These are phyloP conservation scores for Tephrocybe sp. DNA, from an alignment of 768 basidiomycete species.

Conservation along the genomic window DNA sequence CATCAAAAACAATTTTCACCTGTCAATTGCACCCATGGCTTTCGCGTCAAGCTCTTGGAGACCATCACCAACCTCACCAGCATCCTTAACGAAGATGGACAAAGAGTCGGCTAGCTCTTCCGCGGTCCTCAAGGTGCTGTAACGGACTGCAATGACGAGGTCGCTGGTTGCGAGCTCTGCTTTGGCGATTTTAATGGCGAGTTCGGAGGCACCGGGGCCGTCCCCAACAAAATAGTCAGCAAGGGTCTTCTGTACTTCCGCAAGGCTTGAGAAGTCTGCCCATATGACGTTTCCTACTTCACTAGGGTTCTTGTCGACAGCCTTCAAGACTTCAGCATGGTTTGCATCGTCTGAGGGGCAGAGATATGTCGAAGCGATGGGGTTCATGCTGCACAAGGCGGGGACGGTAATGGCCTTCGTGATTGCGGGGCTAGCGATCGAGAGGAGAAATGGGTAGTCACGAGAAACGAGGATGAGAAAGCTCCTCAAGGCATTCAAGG, in stretches of 20 bases:
- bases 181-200: constrained; percentile 49
- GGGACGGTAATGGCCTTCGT: not conserved
- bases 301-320: not conserved
- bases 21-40: constrained; percentile 52
- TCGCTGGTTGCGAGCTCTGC: constrained; percentile 56
- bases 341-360: not conserved
- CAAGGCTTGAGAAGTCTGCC: constrained; percentile 41
- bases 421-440: not conserved
- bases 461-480: not conserved
- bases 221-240: constrained; percentile 46
- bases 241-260: constrained; percentile 39
- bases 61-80: constrained; percentile 39
- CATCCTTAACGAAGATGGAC: constrained; percentile 39
- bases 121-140: constrained; percentile 43
- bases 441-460: not conserved
- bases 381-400: not conserved
- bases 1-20: constrained; percentile 30
- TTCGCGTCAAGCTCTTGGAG: constrained; percentile 45
- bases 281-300: constrained; percentile 5
- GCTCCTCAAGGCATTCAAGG: not conserved
- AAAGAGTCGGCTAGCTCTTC: constrained; percentile 42
- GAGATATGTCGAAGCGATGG: constrained; percentile 1
- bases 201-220: constrained; percentile 38
- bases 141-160: constrained; percentile 44
- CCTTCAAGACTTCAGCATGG: not conserved